Base-by-base conservation (phyloP, 2,329 filamentous ascomycete genomes). In the Penicillium janthinellum region DNA sequence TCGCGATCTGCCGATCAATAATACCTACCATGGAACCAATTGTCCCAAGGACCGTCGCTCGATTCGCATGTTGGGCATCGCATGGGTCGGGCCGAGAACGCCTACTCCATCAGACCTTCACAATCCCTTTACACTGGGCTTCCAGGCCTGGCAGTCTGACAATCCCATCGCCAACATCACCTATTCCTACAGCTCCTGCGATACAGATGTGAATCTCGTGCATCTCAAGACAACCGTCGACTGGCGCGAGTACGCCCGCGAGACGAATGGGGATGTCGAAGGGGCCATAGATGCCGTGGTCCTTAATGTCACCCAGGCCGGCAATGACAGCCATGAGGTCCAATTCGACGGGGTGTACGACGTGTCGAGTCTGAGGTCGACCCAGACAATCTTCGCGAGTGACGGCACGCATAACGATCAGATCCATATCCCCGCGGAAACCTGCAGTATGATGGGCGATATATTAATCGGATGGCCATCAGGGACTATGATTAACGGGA, bases 71-170 rank as follows among this genome's bases (percentile, higher is more conserved):
- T 39, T 58, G 3, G 58, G 58, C 20, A 50, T 22, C 35, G 58
- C 58, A 22, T 60, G 55, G 55, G 49, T 60, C n/a, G 55, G 35
- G 7, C 48, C 48, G 17, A 60, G 41, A 44, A 28, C 54, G 11
- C 58, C 49, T 20, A 44, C 25, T 4, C 58, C 58, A 0, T 28
- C 31, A 0, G 54, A 50, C 20, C 58, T 50, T 1, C 5, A 48
- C 15, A 60, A 60, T 38, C 58, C 58, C 28, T 42, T 57, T 28
- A 48, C 58, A 6, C 4, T 60, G 5, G 58, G 58, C 0, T 60
- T 60, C 42, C 57, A 60, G 49, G 58, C 58, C n/a, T 60, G 58
- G 58, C 6, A 60, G 25, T 57, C 54, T 49, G 57, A 60, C 8
- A 31, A 44, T 7, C 42, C 47, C 3, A 20, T 60, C 6, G 45